phyloP scores from a whole-genome alignment of 768 basidiomycete genomes.

The Hypholoma fasciculare region DNA sequence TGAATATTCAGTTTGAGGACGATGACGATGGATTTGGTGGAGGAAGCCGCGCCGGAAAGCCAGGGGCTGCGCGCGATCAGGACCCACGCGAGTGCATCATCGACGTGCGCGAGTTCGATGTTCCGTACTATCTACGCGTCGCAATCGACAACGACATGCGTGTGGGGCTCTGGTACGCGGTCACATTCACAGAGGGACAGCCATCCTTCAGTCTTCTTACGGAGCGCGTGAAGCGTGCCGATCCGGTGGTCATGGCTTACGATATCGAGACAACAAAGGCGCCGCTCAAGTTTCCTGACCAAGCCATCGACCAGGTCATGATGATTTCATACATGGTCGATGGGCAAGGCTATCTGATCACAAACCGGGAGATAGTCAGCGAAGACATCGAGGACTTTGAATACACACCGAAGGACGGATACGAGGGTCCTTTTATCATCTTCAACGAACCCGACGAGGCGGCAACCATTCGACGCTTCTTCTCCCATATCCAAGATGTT shows the following conservation, averaged over 20 bases:
- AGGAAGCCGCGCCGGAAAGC: conserved; percentile 29
- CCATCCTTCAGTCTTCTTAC: conserved; percentile 69
- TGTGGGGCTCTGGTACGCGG: conserved; percentile 96
- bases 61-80: conserved; percentile 46
- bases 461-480: conserved; percentile 82
- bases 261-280: conserved; percentile 99
- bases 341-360: conserved; percentile 96
- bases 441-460: conserved; percentile 96
- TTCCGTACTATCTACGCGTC: conserved; percentile 97
- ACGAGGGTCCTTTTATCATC: conserved; percentile 93
- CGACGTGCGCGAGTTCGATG: conserved; percentile 95
- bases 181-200: conserved; percentile 81
- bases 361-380: conserved; percentile 94
- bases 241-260: conserved; percentile 97
- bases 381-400: conserved; percentile 99
- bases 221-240: conserved; percentile 95
- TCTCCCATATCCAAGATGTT: conserved; percentile 89
- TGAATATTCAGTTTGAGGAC: conserved; percentile 70
- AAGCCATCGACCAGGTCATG: conserved; percentile 97
- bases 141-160: conserved; percentile 98
- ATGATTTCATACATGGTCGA: conserved; percentile 99
- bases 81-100: conserved; percentile 93
- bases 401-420: conserved; percentile 97
- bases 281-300: conserved; percentile 99
- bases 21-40: conserved; percentile 49